phyloP scores from a whole-genome alignment of 75 land plant species.

The Picea glauca region DNA sequence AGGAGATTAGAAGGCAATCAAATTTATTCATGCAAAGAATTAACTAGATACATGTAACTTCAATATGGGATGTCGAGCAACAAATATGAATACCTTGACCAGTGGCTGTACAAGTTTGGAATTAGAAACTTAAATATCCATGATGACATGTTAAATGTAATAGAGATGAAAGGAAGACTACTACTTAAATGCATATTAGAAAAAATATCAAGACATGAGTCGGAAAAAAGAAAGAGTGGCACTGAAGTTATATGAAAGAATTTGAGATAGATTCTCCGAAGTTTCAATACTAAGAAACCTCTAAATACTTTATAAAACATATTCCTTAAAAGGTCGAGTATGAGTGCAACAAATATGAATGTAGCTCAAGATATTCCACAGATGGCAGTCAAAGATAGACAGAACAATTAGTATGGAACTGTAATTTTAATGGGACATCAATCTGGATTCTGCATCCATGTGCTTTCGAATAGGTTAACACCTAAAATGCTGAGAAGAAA shows the following conservation, averaged over 20 bases:
- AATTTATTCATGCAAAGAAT: neutral
- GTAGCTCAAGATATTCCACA: neutral
- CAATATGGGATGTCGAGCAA: neutral
- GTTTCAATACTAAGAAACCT: neutral
- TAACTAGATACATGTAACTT: neutral
- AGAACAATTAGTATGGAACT: neutral
- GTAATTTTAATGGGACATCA: too few species aligned
- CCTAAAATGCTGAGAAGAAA: neutral
- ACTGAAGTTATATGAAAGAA: neutral
- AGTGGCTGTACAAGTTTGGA: neutral
- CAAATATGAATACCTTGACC: neutral
- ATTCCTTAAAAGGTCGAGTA: neutral
- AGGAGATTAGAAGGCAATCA: neutral
- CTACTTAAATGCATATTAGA: neutral
- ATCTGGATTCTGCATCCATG: neutral
- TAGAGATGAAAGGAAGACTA: neutral
- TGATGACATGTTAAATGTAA: neutral
- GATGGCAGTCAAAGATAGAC: neutral
- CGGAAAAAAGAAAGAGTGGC: neutral
- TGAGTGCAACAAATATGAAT: neutral
- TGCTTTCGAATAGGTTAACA: neutral
- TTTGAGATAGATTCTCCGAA: neutral
- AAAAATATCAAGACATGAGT: neutral
- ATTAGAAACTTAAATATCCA: neutral
- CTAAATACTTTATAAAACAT: neutral